phyloP scores from a whole-genome alignment of 2,329 filamentous ascomycete species.

The Scytalidium sp. region DNA sequence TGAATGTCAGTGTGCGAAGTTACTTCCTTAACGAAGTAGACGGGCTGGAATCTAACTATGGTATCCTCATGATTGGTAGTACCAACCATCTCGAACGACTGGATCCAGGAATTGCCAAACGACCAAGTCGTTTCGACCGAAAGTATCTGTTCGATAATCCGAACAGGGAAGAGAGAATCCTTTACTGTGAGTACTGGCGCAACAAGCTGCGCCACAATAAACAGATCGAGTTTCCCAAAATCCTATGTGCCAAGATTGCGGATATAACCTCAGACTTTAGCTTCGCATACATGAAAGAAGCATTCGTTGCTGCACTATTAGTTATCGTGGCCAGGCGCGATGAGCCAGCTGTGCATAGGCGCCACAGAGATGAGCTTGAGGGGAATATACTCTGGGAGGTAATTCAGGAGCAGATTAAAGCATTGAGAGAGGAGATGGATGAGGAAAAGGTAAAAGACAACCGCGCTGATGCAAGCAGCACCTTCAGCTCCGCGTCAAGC shows the following conservation, averaged over 20 bases:
- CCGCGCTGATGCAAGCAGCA: background rate
- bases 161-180: constrained; percentile 47
- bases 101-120: constrained; percentile 64
- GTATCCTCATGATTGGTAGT: constrained; percentile 66
- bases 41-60: constrained; percentile 66
- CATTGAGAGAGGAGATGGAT: constrained; percentile 58
- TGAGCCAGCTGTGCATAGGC: constrained; percentile 9
- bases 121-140: constrained; percentile 63
- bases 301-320: constrained; percentile 61
- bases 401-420: constrained; percentile 61
- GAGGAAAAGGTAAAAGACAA: constrained; percentile 17
- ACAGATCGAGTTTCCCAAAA: constrained; percentile 57
- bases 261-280: constrained; percentile 62
- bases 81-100: constrained; percentile 65
- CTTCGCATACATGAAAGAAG: constrained; percentile 69
- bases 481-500: background rate
- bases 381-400: constrained; percentile 56
- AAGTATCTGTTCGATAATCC: constrained; percentile 65
- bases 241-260: constrained; percentile 56
- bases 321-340: constrained; percentile 45
- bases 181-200: constrained; percentile 64
- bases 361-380: constrained; percentile 39
- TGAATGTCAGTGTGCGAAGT: constrained; percentile 56
- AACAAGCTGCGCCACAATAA: constrained; percentile 52
- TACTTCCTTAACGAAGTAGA: constrained; percentile 75